These are phyloP conservation scores for Rhynchospora pubera DNA, from an alignment of 176 grass and related monocot species.

Conservation along the genomic window DNA sequence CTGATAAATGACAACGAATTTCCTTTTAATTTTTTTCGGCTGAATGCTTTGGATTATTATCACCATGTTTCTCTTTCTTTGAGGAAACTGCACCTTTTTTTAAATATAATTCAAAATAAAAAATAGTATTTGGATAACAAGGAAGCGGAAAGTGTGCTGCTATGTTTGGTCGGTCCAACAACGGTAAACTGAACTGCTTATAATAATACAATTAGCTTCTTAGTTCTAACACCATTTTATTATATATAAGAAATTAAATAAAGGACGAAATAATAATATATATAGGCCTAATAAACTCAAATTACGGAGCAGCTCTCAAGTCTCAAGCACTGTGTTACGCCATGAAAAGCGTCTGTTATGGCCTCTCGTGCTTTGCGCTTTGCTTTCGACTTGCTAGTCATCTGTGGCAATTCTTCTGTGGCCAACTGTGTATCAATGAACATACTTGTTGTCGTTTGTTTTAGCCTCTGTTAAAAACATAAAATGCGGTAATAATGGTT, in stretches of 20 bases:
- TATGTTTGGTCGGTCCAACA: background rate
- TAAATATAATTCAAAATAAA: background rate
- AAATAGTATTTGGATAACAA: background rate
- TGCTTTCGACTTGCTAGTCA: background rate
- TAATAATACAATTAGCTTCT: background rate
- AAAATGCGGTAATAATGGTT: too few relatives aligned
- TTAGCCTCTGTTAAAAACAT: too few relatives aligned
- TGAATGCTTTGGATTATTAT: background rate
- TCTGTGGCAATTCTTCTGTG: background rate
- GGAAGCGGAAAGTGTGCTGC: background rate
- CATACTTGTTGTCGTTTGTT: background rate
- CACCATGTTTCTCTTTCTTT: background rate
- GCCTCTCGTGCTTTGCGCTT: constrained; percentile 46
- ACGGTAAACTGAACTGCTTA: constrained; percentile 13
- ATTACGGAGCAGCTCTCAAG: constrained; percentile 18
- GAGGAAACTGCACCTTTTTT: background rate
- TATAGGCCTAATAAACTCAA: background rate
- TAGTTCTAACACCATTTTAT: background rate
- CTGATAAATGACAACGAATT: background rate
- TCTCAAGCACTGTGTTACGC: constrained; percentile 41
- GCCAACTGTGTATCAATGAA: background rate
- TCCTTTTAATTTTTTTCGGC: too few relatives aligned
- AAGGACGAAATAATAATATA: too few relatives aligned
- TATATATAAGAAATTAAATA: too few relatives aligned
- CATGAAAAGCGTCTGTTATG: constrained; percentile 40